Base-by-base conservation (phyloP, 1,284 basidiomycete species). In the Cryptococcus amylolentus region DNA sequence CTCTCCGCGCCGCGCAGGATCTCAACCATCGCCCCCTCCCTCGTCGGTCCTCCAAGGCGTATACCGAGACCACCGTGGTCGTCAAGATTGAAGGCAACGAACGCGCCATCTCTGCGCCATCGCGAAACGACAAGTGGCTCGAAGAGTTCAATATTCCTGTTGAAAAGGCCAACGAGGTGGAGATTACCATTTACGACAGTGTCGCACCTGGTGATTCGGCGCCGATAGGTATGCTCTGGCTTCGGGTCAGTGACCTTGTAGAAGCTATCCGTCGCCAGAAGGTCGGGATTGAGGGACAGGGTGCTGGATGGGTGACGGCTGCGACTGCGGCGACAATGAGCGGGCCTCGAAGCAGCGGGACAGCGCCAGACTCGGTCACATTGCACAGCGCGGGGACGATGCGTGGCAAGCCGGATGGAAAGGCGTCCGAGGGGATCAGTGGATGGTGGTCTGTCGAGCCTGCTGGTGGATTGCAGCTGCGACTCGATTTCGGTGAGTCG, bases 381-480 rank as follows among this genome's bases (percentile, higher is more conserved):
- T 54, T 75, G 49, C 71, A 73, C 55, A 59, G 61, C 42, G 62
- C 67, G 2, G 67, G 64, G 7, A 65, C 64, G 20, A 55, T 64
- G 10, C 39, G 65, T 52, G 61, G 62, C 31, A 35, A 42, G 35
- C 51, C 54, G 16, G 52, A 46, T 18, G 69, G 66, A 16, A 69
- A 65, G 44, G 57, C 56, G 0, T 63, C 79, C 2, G 90, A 97
- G 66, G 94, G 94, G 16, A 87, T 98, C 46, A 92, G 97, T 63
- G 91, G 90, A 0, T 98, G 93, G 94, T 98, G 98, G 72, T 86
- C 91, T 6, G 90, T 98, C 26, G 96, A 98, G 75, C 96, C 96
- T 42, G 94, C 90, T n/a, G 96, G 96, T 53, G 93, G 94, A 38
- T 83, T 99, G 63, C 82, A 84, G 42, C 78, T 97, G 44, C 85